Conservation (phyloP, 352 stramenopile species). For the Pythium volutum region DNA sequence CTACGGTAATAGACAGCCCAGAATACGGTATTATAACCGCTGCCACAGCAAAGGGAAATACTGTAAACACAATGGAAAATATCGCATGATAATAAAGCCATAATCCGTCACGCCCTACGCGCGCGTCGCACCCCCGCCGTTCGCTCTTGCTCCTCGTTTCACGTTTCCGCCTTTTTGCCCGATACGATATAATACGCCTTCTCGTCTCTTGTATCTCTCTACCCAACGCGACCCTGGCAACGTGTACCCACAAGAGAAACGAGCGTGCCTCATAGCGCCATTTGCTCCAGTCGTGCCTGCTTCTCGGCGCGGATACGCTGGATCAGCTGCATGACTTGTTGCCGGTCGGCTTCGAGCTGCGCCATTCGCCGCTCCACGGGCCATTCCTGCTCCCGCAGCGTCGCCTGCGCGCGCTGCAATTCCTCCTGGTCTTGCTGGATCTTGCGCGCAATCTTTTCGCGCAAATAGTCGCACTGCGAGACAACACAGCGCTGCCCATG, state of each 20-base stretch:
- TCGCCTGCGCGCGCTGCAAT: constrained; percentile 47
- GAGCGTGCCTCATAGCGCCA: constrained; percentile 10
- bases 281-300: constrained; percentile 30
- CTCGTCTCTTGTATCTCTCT: too few species aligned
- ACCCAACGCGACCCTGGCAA: too few species aligned
- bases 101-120: too few species aligned
- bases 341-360: constrained; percentile 71
- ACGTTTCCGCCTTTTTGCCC: too few species aligned
- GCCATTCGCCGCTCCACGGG: constrained; percentile 77
- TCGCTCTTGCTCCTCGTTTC: too few species aligned
- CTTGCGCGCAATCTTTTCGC: constrained; percentile 83
- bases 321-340: constrained; percentile 77
- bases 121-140: too few species aligned
- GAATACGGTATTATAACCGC: too few species aligned
- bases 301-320: constrained; percentile 66
- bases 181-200: too few species aligned
- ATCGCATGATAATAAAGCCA: not conserved
- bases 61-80: not conserved
- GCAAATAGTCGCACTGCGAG: constrained; percentile 84
- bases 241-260: too few species aligned
- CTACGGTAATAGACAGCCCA: too few species aligned
- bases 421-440: constrained; percentile 54
- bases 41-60: not conserved
- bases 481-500: constrained; percentile 62
- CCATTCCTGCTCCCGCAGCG: constrained; percentile 60